These are phyloP conservation scores for Cladosporium sp. DNA, from an alignment of 2,329 filamentous ascomycete species.

Conservation along the genomic window DNA sequence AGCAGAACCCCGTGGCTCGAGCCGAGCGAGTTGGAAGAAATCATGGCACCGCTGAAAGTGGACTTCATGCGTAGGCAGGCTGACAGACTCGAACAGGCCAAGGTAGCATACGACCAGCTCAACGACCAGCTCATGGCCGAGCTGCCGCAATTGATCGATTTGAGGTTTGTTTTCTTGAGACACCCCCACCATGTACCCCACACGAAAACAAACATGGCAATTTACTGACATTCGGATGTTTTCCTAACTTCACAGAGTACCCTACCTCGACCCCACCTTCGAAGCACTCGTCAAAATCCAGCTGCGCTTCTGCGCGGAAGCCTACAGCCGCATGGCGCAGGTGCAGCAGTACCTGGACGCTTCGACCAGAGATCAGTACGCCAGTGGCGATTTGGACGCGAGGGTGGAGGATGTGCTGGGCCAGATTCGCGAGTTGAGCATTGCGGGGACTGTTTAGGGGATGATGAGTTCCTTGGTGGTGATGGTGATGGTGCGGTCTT, in stretches of 20 bases:
- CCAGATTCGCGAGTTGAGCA: slow-evolving; percentile 95
- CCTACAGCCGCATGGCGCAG: slow-evolving; percentile 96
- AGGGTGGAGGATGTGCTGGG: slow-evolving; percentile 93
- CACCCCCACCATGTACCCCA: not conserved
- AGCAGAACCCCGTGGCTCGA: slow-evolving; percentile 26
- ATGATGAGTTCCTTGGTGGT: not conserved
- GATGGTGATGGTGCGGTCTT: too few species aligned
- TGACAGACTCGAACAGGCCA: slow-evolving; percentile 50
- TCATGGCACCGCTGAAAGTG: slow-evolving; percentile 28
- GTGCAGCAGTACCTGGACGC: slow-evolving; percentile 90
- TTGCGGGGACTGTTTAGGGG: slow-evolving; percentile 64
- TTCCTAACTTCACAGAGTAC: slow-evolving; percentile 54
- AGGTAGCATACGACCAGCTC: slow-evolving; percentile 88
- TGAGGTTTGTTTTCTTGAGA: slow-evolving; percentile 57
- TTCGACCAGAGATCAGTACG: slow-evolving; percentile 93
- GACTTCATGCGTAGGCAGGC: slow-evolving; percentile 27
- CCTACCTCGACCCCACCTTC: slow-evolving; percentile 94
- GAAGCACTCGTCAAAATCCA: slow-evolving; percentile 99
- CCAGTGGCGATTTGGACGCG: slow-evolving; percentile 84
- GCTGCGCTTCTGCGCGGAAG: slow-evolving; percentile 93
- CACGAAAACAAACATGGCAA: slow-evolving; percentile 4
- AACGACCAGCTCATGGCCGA: slow-evolving; percentile 95
- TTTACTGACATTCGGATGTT: too few species aligned
- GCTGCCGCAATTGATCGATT: slow-evolving; percentile 90
- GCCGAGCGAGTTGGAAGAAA: slow-evolving; percentile 31